A percentile compares a stretch with the other conserved stretches of the same genome.
These are phyloP conservation scores for Venturia asperata DNA, from an alignment of 2,329 filamentous ascomycete species.

Conservation along the genomic window DNA sequence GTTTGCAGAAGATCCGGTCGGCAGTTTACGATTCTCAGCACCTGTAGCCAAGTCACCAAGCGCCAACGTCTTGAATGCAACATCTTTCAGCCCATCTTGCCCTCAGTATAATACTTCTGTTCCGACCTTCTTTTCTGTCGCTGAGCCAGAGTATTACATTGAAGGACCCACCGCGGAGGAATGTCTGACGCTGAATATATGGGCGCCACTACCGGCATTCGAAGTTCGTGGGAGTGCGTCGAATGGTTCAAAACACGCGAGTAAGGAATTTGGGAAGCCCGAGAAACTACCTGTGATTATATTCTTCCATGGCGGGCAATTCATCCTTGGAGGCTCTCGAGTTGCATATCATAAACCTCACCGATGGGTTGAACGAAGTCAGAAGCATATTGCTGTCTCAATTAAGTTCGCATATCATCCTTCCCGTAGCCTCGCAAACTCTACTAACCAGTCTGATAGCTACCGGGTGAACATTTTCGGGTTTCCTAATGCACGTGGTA, in stretches of 20 bases:
- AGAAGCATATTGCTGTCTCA: slow-evolving; percentile 38
- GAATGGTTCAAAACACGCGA: background rate
- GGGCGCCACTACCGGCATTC: background rate
- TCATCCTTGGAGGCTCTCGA: slow-evolving; percentile 38
- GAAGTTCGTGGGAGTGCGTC: background rate
- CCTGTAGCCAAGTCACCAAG: slow-evolving; percentile 44
- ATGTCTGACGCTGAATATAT: slow-evolving; percentile 15
- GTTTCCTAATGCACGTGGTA: slow-evolving; percentile 32
- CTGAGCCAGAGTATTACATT: background rate
- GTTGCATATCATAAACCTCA: slow-evolving; percentile 42
- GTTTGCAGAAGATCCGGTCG: slow-evolving; percentile 52
- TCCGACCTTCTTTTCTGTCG: background rate
- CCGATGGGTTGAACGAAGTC: slow-evolving; percentile 37
- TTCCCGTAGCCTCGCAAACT: background rate
- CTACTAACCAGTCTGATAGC: slow-evolving; percentile 25
- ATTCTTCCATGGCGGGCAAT: slow-evolving; percentile 45
- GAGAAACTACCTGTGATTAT: slow-evolving; percentile 37
- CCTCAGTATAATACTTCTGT: slow-evolving; percentile 9
- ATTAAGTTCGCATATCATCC: slow-evolving; percentile 25
- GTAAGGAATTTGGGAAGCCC: too few species aligned
- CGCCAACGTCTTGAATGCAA: background rate
- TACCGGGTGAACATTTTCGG: slow-evolving; percentile 40
- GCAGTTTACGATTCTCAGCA: slow-evolving; percentile 52
- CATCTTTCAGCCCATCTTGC: slow-evolving; percentile 2
- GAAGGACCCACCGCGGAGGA: slow-evolving; percentile 7